A percentile compares a stretch with the other conserved stretches of the same genome.
These are phyloP conservation scores for Ilyonectria destructans DNA, from an alignment of 2,329 filamentous ascomycete genomes.

Conservation along the genomic window DNA sequence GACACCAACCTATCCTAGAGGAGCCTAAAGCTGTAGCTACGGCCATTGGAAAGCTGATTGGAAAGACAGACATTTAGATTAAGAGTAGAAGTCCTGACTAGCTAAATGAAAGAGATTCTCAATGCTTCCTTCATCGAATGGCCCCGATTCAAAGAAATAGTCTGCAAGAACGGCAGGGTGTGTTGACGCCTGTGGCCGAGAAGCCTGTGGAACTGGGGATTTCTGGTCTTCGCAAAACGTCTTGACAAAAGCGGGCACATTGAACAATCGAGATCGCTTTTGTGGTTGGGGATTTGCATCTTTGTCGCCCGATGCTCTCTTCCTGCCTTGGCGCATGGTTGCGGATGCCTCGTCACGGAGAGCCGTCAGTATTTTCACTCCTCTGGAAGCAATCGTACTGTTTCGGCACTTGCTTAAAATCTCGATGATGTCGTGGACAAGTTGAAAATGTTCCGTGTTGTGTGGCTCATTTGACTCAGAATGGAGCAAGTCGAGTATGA, in stretches of 20 bases:
- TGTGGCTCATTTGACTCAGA: not conserved
- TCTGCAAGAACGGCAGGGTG: not conserved
- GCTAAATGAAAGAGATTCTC: not conserved
- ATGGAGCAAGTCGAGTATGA: not conserved
- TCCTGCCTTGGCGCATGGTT: not conserved
- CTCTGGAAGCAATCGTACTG: not conserved
- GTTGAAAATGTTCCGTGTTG: not conserved
- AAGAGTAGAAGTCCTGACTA: not conserved
- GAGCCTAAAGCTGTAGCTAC: not conserved
- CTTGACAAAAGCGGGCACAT: not conserved
- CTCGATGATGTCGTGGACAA: not conserved
- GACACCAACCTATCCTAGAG: not conserved
- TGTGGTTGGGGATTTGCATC: not conserved
- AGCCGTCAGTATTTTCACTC: not conserved
- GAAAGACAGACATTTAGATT: not conserved
- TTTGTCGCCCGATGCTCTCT: not conserved
- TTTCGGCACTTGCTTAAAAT: not conserved
- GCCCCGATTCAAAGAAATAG: not conserved
- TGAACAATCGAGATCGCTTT: not conserved
- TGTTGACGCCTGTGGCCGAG: not conserved
- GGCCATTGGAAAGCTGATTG: not conserved
- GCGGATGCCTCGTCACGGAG: not conserved
- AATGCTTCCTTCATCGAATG: not conserved
- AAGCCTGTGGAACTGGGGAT: not conserved
- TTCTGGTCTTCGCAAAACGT: not conserved